A percentile compares a stretch with the other conserved stretches of the same genome.
phyloP scores from a whole-genome alignment of 1,284 basidiomycete genomes.

The Moesziomyces antarcticus region DNA sequence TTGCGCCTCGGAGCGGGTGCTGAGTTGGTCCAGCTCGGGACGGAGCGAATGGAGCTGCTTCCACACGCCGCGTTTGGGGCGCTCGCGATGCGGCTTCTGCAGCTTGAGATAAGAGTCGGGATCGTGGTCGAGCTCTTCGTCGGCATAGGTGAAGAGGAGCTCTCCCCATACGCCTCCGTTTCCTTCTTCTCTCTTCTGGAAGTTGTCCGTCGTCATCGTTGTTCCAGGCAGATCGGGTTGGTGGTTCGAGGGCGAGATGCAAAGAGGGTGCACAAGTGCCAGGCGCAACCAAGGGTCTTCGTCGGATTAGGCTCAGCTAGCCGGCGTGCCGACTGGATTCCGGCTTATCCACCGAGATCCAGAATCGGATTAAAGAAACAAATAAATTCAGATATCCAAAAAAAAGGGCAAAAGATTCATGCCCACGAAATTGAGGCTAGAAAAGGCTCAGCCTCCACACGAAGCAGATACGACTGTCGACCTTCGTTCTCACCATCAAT shows the following conservation, averaged over 20 bases:
- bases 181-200: background rate
- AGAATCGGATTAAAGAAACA: too few species aligned
- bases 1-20: slow-evolving; percentile 1
- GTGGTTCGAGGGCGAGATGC: background rate
- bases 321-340: background rate
- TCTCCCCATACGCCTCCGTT: slow-evolving; percentile 12
- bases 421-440: background rate
- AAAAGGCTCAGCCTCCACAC: background rate
- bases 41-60: slow-evolving; percentile 24
- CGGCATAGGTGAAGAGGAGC: slow-evolving; percentile 25
- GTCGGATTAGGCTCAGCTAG: background rate
- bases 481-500: background rate
- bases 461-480: background rate
- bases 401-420: too few species aligned
- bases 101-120: slow-evolving; percentile 19
- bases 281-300: background rate
- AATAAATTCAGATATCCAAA: too few species aligned
- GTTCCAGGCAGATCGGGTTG: background rate
- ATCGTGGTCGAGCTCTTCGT: slow-evolving; percentile 26
- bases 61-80: slow-evolving; percentile 23
- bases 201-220: slow-evolving; percentile 8
- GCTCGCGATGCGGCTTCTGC: slow-evolving; percentile 20
- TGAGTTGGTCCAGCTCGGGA: slow-evolving; percentile 12
- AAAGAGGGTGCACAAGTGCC: too few species aligned
- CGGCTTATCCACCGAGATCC: background rate